Evolutionary conservation across 768 basidiomycete genomes (phyloP).

Genomic region (Boletus subcaerulescens): DNA sequence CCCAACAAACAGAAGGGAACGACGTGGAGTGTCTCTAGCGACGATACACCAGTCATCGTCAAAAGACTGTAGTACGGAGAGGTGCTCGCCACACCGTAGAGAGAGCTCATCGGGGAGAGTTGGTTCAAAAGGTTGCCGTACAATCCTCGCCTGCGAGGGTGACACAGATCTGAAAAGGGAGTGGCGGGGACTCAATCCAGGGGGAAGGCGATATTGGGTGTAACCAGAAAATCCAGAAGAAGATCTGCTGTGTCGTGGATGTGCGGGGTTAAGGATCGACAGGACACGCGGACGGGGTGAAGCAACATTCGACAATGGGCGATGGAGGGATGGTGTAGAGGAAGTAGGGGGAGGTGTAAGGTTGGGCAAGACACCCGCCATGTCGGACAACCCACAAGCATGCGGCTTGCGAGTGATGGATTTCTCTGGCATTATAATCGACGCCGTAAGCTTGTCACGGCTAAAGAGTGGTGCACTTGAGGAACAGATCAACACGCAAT

Average conservation of each 20-base stretch:
- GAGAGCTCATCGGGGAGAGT: conserved; percentile 74
- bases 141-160: conserved; percentile 44
- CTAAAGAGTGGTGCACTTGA: conserved; percentile 35
- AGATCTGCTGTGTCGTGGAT: conserved; percentile 31
- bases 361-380: conserved; percentile 36
- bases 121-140: conserved; percentile 64
- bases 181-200: conserved; percentile 7
- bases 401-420: conserved; percentile 37
- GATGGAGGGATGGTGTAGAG: conserved; percentile 35
- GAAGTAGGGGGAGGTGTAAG: conserved; percentile 40
- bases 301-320: neutral
- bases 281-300: conserved; percentile 13
- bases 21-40: conserved; percentile 49
- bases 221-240: conserved; percentile 37
- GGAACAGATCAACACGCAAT: neutral
- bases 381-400: conserved; percentile 43
- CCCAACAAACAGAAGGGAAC: conserved; percentile 25
- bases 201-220: conserved; percentile 28
- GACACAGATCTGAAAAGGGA: conserved; percentile 20
- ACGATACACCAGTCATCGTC: conserved; percentile 84
- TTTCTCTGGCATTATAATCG: conserved; percentile 54
- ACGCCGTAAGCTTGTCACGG: conserved; percentile 40
- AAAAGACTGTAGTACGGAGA: conserved; percentile 62
- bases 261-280: conserved; percentile 20
- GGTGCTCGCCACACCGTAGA: conserved; percentile 51